These are phyloP conservation scores for Aspergillus baeticus DNA, from an alignment of 495 filamentous ascomycete genomes.

Conservation along the genomic window DNA sequence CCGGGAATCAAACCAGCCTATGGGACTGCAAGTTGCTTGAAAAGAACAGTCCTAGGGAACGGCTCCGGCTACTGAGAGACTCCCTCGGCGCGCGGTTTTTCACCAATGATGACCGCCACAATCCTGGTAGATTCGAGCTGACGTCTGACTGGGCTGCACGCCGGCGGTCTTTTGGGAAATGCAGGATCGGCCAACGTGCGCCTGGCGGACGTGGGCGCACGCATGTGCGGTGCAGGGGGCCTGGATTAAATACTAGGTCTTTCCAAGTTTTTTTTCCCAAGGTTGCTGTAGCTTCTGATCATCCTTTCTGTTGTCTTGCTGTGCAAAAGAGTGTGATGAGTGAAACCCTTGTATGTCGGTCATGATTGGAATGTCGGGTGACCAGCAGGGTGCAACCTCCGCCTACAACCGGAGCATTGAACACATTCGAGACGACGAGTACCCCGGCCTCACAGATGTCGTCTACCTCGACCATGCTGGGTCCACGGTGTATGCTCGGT, in stretches of 20 bases:
- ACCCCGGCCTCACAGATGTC: constrained; percentile 6
- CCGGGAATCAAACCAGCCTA: not conserved
- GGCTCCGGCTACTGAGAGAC: not conserved
- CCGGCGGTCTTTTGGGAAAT: not conserved
- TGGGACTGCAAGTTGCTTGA: not conserved
- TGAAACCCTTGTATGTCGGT: not conserved
- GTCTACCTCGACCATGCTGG: constrained; percentile 74
- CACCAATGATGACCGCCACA: not conserved
- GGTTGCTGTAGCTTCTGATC: not conserved
- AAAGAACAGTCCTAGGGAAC: not conserved
- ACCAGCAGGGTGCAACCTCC: not conserved
- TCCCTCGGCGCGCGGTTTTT: not conserved
- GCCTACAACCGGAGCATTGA: constrained; percentile 6
- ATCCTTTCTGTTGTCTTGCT: not conserved
- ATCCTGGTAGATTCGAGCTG: not conserved
- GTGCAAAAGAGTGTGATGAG: not conserved
- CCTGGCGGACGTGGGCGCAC: not conserved
- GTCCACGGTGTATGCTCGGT: constrained; percentile 68
- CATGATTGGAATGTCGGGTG: not conserved
- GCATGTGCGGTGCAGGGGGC: not conserved
- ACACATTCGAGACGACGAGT: constrained; percentile 7
- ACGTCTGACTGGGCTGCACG: constrained; percentile 2
- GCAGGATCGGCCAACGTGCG: not conserved
- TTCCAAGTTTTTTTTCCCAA: not conserved
- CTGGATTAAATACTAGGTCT: not conserved